A percentile compares a stretch with the other conserved stretches of the same genome.
Evolutionary conservation across 108 stramenopile species (phyloP).

Genomic region (Aurantiochytrium sp.): DNA sequence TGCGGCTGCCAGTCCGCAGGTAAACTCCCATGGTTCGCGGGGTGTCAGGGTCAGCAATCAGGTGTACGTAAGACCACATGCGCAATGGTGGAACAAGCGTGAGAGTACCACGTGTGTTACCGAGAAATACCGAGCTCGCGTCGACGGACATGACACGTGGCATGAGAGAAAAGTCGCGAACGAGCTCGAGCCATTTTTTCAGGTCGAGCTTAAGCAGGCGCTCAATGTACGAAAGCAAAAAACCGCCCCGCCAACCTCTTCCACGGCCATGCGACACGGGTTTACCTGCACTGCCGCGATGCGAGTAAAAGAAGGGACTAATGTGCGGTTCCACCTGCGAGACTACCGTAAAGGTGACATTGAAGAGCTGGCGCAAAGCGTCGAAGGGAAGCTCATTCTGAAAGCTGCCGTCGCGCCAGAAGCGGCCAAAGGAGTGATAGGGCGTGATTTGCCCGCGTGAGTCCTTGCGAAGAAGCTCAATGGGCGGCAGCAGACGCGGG

Average conservation of each 20-base stretch:
- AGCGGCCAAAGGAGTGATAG: neutral
- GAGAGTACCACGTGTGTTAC: neutral
- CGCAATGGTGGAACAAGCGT: neutral
- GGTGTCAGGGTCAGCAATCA: neutral
- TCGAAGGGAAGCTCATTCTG: slow-evolving; percentile 9
- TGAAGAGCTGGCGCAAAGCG: neutral
- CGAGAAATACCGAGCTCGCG: neutral
- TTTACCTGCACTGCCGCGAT: slow-evolving; percentile 69
- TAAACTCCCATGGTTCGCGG: neutral
- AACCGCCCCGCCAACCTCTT: slow-evolving; percentile 73
- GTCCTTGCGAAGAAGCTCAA: slow-evolving; percentile 14
- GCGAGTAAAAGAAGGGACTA: slow-evolving; percentile 39
- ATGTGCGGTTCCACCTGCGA: neutral
- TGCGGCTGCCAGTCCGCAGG: neutral
- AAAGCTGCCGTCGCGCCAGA: neutral
- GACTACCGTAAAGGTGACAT: neutral
- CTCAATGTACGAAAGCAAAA: slow-evolving; percentile 52
- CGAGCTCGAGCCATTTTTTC: slow-evolving; percentile 32
- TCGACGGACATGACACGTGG: neutral
- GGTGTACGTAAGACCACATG: neutral
- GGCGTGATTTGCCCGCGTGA: neutral
- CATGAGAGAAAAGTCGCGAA: neutral
- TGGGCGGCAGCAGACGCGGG: neutral
- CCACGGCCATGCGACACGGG: slow-evolving; percentile 53
- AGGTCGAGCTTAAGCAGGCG: slow-evolving; percentile 70